Evolutionary conservation across 495 filamentous ascomycete species (phyloP).

Genomic region (Xylaria flabelliformis): DNA sequence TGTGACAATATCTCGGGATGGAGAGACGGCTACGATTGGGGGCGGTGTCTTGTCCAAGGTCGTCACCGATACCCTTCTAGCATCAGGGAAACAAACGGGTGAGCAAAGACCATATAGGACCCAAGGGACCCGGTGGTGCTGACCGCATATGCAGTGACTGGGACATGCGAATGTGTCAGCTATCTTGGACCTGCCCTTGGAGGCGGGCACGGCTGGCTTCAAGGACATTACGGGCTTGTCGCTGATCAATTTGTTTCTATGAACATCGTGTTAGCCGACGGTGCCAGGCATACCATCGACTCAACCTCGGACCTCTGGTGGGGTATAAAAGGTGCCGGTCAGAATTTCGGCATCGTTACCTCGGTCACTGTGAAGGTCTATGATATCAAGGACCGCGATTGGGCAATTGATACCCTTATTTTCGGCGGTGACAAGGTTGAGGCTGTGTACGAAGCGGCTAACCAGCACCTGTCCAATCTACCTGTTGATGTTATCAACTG

Average conservation of each 20-base stretch:
- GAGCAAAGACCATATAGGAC: background rate
- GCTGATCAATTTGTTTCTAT: conserved; percentile 61
- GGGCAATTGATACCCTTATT: conserved; percentile 53
- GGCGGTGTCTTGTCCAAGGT: conserved; percentile 53
- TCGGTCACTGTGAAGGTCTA: conserved; percentile 56
- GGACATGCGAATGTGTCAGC: conserved; percentile 62
- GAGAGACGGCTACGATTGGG: conserved; percentile 55
- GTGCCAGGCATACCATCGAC: conserved; percentile 48
- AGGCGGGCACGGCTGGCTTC: conserved; percentile 66
- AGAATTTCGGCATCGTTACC: conserved; percentile 68
- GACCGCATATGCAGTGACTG: conserved; percentile 50
- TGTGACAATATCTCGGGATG: conserved; percentile 50
- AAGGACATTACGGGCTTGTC: conserved; percentile 66
- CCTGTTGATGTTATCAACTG: conserved; percentile 55
- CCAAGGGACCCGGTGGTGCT: background rate
- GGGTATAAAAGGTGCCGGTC: conserved; percentile 64
- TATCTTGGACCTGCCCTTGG: conserved; percentile 63
- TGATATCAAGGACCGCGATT: conserved; percentile 44
- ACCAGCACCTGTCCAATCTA: conserved; percentile 51
- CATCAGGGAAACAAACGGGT: conserved; percentile 48
- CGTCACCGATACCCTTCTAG: conserved; percentile 46
- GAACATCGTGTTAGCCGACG: conserved; percentile 64
- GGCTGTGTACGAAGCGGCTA: conserved; percentile 53
- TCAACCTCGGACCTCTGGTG: conserved; percentile 59
- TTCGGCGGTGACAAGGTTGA: conserved; percentile 59